These are phyloP conservation scores for Huntiella moniliformis DNA, from an alignment of 2,329 filamentous ascomycete species.

Conservation along the genomic window DNA sequence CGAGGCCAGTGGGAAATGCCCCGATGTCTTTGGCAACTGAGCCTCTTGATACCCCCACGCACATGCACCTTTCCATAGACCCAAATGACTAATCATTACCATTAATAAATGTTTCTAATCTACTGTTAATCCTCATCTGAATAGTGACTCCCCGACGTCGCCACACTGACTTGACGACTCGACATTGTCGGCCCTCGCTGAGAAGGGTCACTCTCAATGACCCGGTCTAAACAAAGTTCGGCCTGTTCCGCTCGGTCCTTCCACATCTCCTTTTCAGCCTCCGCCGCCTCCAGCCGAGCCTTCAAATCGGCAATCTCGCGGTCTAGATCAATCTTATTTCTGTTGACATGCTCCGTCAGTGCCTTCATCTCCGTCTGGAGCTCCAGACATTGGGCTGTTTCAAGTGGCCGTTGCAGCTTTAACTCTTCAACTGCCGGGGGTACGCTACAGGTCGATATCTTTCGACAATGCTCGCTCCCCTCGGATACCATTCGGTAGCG, in stretches of 20 bases:
- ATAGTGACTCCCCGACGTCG: neutral
- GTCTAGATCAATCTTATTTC: neutral
- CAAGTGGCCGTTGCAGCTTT: neutral
- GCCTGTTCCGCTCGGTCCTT: slow-evolving; percentile 35
- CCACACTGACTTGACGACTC: neutral
- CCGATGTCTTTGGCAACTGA: too few relatives aligned
- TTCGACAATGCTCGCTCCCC: too few relatives aligned
- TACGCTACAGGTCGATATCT: too few relatives aligned
- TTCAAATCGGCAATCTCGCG: slow-evolving; percentile 2
- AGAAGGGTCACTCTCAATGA: slow-evolving; percentile 19
- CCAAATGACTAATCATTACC: too few relatives aligned
- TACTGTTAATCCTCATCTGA: neutral
- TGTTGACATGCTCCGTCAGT: neutral
- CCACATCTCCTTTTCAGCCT: slow-evolving; percentile 28
- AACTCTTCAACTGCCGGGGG: too few relatives aligned
- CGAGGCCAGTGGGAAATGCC: slow-evolving; percentile 39
- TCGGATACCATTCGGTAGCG: too few relatives aligned
- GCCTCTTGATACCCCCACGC: too few relatives aligned
- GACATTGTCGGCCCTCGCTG: slow-evolving; percentile 13
- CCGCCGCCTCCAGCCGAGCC: slow-evolving; percentile 3
- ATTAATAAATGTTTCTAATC: neutral
- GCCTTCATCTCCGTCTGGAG: neutral
- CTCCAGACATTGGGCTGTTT: neutral
- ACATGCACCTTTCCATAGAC: too few relatives aligned
- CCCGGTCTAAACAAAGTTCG: slow-evolving; percentile 31